Evolutionary conservation across 2,329 filamentous ascomycete genomes (phyloP), one percentile per base, ranked within the genome.

Genomic region (Hymenoscyphus albidus): DNA sequence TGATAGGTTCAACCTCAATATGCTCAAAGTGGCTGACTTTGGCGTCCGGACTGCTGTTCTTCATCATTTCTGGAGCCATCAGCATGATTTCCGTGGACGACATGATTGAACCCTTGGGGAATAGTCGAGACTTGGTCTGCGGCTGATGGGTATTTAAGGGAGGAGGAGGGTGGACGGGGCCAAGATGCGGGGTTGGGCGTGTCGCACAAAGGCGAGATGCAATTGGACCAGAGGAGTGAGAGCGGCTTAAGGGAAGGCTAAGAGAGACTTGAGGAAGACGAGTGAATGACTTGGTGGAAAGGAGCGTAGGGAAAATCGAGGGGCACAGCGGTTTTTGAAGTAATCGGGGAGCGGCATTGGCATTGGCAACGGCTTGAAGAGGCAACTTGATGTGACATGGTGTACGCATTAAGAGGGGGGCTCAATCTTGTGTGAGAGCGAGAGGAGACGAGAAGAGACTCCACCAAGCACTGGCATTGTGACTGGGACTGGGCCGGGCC

Each of bases 21-120:
- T 56, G 44, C 22, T 64, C 62, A 51, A 64, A 27, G 35, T 64
- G 58, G 44, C 62, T 64, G 22, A 61, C 62, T 56, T 57, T 64
- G 48, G 58, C 55, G 14, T 61, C 62, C 22, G 58, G 58, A 48
- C 44, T 44, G 9, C 39, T 59, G 16, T 27, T 58, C 39, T 64
- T 64, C 14, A 60, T 16, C 2, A 44, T 35, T 22, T 40, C 62
- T 27, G 27, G 31, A 31, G 39, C 60, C 5, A 22, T n/a, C 51
- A 56, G n/a, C 38, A 48, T 22, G n/a, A 62, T 32, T 14, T 55
- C 35, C 35, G 22, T 13, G 4, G 40, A 31, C 31, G 60, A 48
- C n/a, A 62, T 40, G 2, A 54, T 27, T 18, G 16, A 55, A 38
- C 38, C 48, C 60, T 56, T 62, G 44, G 32, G 27, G 22, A 61